Evolutionary conservation across 179 eudicot species (phyloP).

Genomic region (Gypsophila paniculata): DNA sequence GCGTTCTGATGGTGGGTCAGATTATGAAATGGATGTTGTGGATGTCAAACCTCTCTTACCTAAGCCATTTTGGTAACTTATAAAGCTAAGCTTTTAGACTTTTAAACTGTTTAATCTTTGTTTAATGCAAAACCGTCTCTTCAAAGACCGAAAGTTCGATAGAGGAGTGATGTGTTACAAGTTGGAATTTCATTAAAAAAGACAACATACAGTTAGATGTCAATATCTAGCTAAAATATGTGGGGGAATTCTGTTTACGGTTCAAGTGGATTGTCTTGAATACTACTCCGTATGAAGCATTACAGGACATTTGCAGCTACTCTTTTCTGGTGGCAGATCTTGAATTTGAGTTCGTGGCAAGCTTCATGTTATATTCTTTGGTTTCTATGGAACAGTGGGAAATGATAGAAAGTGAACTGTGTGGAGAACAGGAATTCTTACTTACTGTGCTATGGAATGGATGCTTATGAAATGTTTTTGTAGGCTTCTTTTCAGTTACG

Average conservation of each 20-base stretch:
- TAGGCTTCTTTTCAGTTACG: neutral
- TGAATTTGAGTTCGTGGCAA: too few species aligned
- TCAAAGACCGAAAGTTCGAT: neutral
- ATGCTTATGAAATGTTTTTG: neutral
- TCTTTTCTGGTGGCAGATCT: too few species aligned
- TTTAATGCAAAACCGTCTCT: neutral
- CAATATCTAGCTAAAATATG: neutral
- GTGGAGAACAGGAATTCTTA: neutral
- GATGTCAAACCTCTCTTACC: neutral
- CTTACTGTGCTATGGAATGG: slow-evolving; percentile 7
- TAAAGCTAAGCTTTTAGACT: neutral
- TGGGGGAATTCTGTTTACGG: neutral
- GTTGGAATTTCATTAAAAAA: neutral
- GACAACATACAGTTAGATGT: neutral
- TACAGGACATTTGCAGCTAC: too few species aligned
- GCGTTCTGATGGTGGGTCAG: neutral
- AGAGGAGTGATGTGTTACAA: neutral
- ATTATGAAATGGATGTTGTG: slow-evolving; percentile 3
- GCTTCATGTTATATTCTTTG: neutral
- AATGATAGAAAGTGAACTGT: neutral
- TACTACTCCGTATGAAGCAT: too few species aligned
- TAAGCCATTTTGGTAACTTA: neutral
- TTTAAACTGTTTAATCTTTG: neutral
- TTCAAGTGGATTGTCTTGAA: neutral
- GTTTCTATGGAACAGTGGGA: neutral